Evolutionary conservation across 345 rosid species (phyloP), one percentile per base, ranked within the genome.

Genomic region (Linum lewisii): DNA sequence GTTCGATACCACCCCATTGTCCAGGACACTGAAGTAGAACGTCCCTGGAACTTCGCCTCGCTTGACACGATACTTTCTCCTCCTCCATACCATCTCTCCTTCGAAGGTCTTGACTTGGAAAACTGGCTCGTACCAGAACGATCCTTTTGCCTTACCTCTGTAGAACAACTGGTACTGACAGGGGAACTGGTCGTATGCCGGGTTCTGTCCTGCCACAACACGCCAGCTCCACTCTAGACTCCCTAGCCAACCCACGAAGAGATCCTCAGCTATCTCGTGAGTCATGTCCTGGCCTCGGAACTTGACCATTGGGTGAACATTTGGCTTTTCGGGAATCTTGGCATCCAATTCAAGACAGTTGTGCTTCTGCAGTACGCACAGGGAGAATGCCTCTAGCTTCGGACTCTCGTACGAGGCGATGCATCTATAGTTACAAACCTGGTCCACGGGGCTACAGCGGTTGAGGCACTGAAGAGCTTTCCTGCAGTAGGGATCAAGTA

Each of bases 331-430:
- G 0, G 97, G 98, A 53, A 88, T 76, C 71, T 76, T 78, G 2
- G 97, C 95, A 74, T 85, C 89, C 61, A 88, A 58, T 26, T 79
- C 91, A 0, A 92, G 80, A 68, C 95, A 92, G 49, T 88, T 92
- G 66, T 92, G 68, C 74, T 92, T 92, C 81, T 86, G 94, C 56
- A 86, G 58, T 6, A 88, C 97, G 50, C 97, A 86, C 0, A 92
- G 75, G 10, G 97, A 92, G 74, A 92, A 88, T 5, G 91, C 94
- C 78, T 92, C 95, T 11, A 92, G 73, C 21, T 75, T 68, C 1
- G 91, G 86, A 63, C 97, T 84, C 71, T 92, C 95, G n/a, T 88
- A 92, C 25, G 98, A 92, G 36, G 95, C 95, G 71, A 92, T 92
- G 56, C 98, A 88, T 44, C 85, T 68, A 60, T 92, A 88, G 32